These are phyloP conservation scores for Fonsecaea erecta DNA, from an alignment of 2,329 filamentous ascomycete genomes.

Conservation along the genomic window DNA sequence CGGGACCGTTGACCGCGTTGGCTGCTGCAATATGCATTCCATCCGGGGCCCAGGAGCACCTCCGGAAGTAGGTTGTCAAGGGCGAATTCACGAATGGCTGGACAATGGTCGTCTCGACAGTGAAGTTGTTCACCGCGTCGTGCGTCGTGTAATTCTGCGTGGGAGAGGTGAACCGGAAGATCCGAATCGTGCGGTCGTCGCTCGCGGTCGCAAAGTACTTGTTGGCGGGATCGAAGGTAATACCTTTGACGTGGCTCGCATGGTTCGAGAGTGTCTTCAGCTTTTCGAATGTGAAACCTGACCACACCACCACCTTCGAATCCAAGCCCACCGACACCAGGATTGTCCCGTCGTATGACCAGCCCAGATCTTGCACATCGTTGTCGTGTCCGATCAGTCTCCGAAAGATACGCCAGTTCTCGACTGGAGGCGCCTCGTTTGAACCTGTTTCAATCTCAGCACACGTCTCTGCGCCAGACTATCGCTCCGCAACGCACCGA, in stretches of 20 bases:
- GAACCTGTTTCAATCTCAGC: slow-evolving; percentile 58
- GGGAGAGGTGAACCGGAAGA: slow-evolving; percentile 92
- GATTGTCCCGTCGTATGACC: slow-evolving; percentile 95
- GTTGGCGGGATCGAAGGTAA: slow-evolving; percentile 97
- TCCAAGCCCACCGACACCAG: slow-evolving; percentile 94
- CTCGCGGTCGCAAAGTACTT: slow-evolving; percentile 99
- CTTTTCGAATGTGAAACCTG: slow-evolving; percentile 96
- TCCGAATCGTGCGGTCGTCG: slow-evolving; percentile 94
- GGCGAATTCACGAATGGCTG: slow-evolving; percentile 88
- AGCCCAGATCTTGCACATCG: slow-evolving; percentile 95
- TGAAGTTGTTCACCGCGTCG: slow-evolving; percentile 96
- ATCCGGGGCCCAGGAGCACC: slow-evolving; percentile 97
- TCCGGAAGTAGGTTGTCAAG: slow-evolving; percentile 92
- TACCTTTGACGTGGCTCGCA: slow-evolving; percentile 97
- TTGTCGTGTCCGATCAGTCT: slow-evolving; percentile 96
- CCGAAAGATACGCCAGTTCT: slow-evolving; percentile 97
- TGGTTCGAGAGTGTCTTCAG: slow-evolving; percentile 91
- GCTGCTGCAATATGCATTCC: slow-evolving; percentile 96
- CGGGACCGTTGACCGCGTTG: slow-evolving; percentile 95
- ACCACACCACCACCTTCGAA: slow-evolving; percentile 98
- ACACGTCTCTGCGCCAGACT: slow-evolving; percentile 9
- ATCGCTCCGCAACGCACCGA: slow-evolving; percentile 62
- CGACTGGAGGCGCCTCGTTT: slow-evolving; percentile 87
- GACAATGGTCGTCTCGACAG: slow-evolving; percentile 88
- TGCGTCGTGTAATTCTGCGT: slow-evolving; percentile 89